Evolutionary conservation across 176 grass and related monocot species (phyloP).

Genomic region (Melocanna baccifera): DNA sequence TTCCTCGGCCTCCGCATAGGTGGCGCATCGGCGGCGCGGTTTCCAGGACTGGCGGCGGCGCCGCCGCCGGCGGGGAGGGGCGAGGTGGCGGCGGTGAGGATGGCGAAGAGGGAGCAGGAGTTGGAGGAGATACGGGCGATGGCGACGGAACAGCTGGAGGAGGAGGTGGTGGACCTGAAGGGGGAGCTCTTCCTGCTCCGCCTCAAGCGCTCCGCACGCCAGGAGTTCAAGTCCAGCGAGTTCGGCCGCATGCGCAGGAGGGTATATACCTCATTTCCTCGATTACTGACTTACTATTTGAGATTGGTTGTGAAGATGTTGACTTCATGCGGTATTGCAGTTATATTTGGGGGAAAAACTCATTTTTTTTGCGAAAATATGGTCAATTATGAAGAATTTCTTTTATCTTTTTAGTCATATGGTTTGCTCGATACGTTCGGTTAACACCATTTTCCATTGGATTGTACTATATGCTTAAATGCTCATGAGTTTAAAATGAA

Average conservation of each 20-base stretch:
- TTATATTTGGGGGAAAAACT: background rate
- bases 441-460: background rate
- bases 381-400: background rate
- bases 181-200: constrained; percentile 97
- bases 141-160: constrained; percentile 67
- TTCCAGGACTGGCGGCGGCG: constrained; percentile 21
- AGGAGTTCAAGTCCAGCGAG: constrained; percentile 85
- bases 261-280: constrained; percentile 35
- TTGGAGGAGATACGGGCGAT: constrained; percentile 77
- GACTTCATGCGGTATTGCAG: background rate
- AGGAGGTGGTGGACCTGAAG: constrained; percentile 92
- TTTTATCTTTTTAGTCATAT: background rate
- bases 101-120: constrained; percentile 88
- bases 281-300: background rate
- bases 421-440: background rate
- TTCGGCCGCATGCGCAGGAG: constrained; percentile 82
- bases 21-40: constrained; percentile 2
- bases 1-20: constrained; percentile 21
- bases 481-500: background rate
- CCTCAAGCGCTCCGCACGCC: constrained; percentile 83
- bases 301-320: background rate
- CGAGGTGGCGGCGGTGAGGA: constrained; percentile 39
- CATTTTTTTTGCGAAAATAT: background rate
- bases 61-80: constrained; percentile 6
- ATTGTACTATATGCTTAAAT: background rate